A percentile compares a stretch with the other conserved stretches of the same genome.
These are phyloP conservation scores for Ceratobasidium sp. DNA, from an alignment of 1,284 basidiomycete species.

Conservation along the genomic window DNA sequence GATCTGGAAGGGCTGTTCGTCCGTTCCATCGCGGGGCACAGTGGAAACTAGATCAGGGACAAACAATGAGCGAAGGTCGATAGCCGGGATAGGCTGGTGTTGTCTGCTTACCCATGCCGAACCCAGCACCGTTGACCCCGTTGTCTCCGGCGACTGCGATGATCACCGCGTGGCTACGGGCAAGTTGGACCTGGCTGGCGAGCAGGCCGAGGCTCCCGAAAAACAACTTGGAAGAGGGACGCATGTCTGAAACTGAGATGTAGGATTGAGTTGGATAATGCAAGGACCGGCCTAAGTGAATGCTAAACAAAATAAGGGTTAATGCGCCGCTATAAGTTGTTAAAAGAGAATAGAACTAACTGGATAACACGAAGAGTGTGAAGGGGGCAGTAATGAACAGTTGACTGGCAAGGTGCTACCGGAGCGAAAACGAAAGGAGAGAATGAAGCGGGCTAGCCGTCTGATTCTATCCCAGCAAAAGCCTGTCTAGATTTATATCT, in stretches of 20 bases:
- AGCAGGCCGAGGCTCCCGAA: slow-evolving; percentile 17
- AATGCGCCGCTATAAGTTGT: background rate
- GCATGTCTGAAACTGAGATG: slow-evolving; percentile 6
- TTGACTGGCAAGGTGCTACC: slow-evolving; percentile 27
- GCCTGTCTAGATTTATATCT: slow-evolving; percentile 8
- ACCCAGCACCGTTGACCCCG: slow-evolving; percentile 21
- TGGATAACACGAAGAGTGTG: slow-evolving; percentile 1
- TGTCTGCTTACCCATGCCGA: slow-evolving; percentile 29
- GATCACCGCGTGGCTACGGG: slow-evolving; percentile 38
- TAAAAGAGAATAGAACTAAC: background rate
- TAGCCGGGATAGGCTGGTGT: background rate
- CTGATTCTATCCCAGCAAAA: background rate
- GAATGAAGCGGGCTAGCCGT: slow-evolving; percentile 39
- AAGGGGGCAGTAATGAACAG: slow-evolving; percentile 15
- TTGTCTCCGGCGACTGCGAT: slow-evolving; percentile 23
- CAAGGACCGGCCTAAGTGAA: slow-evolving; percentile 19
- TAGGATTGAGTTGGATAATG: background rate
- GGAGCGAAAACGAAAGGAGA: slow-evolving; percentile 23
- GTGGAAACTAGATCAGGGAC: slow-evolving; percentile 11
- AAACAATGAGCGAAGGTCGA: background rate
- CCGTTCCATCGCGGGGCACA: slow-evolving; percentile 36
- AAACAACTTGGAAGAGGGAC: slow-evolving; percentile 10
- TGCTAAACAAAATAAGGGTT: slow-evolving; percentile 4
- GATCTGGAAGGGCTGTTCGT: slow-evolving; percentile 42
- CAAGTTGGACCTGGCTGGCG: slow-evolving; percentile 12